These are phyloP conservation scores for Globisporangium recalcitrans DNA, from an alignment of 352 stramenopile species.

Conservation along the genomic window DNA sequence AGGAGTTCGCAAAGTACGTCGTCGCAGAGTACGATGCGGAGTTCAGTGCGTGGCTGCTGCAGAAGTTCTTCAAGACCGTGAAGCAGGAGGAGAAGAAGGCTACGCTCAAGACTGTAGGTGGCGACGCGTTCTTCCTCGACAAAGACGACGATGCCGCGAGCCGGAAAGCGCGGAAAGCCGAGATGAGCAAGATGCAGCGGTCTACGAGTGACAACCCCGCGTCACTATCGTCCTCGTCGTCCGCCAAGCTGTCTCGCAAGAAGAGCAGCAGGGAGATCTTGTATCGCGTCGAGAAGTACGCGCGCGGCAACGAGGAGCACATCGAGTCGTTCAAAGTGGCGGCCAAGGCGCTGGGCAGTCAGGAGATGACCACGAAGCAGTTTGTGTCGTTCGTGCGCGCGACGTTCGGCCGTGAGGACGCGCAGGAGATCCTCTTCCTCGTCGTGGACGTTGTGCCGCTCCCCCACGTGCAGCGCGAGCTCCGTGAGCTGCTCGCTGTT, in stretches of 20 bases:
- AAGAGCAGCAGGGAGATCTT: conserved; percentile 67
- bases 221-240: conserved; percentile 5
- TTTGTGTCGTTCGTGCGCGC: conserved; percentile 57
- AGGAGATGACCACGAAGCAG: conserved; percentile 58
- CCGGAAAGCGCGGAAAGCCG: conserved; percentile 39
- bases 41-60: conserved; percentile 53
- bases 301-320: conserved; percentile 36
- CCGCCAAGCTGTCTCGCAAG: conserved; percentile 36
- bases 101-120: conserved; percentile 30
- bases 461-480: conserved; percentile 49
- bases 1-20: conserved; percentile 49
- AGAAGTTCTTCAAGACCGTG: conserved; percentile 40
- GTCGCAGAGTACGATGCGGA: conserved; percentile 47
- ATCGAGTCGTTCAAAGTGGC: conserved; percentile 62
- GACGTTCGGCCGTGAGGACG: conserved; percentile 53
- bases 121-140: conserved; percentile 12
- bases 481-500: conserved; percentile 40
- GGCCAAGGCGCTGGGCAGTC: conserved; percentile 60
- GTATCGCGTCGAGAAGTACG: conserved; percentile 51
- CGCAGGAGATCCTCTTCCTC: conserved; percentile 53
- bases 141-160: conserved; percentile 16
- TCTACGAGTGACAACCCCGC: conserved; percentile 16
- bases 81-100: conserved; percentile 55
- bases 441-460: conserved; percentile 62
- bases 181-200: conserved; percentile 32